Conservation (phyloP, 176 grass and related monocot species). For the Carex cristatella region DNA sequence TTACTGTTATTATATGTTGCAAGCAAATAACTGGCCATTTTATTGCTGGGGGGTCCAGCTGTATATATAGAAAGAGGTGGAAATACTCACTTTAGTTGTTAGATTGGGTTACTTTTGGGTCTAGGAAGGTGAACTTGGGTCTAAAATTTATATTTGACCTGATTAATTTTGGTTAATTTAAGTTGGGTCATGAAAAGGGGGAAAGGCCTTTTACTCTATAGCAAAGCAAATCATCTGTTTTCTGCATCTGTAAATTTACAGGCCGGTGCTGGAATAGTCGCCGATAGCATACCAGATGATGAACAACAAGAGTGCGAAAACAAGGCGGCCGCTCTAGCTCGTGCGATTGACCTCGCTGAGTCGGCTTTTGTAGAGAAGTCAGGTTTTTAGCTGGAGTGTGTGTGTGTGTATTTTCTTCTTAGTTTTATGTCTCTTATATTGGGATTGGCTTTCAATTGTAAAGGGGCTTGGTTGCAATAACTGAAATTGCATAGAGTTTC, state of each 20-base stretch:
- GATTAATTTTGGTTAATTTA: neutral
- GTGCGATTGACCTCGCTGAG: constrained; percentile 86
- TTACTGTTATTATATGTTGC: neutral
- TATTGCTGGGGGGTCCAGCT: neutral
- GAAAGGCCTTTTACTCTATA: neutral
- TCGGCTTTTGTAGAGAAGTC: constrained; percentile 66
- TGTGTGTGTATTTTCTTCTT: neutral
- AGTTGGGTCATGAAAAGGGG: neutral
- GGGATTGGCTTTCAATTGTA: neutral
- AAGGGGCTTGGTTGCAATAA: neutral
- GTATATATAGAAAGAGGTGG: neutral
- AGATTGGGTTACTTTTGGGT: neutral
- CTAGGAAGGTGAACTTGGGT: neutral
- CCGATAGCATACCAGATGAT: constrained; percentile 82
- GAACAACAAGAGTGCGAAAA: constrained; percentile 88
- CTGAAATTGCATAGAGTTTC: neutral
- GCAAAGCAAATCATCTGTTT: neutral
- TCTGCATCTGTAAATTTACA: neutral
- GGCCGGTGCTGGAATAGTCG: constrained; percentile 81
- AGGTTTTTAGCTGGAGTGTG: neutral
- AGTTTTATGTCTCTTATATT: neutral
- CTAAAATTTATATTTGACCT: neutral
- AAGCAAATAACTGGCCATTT: neutral
- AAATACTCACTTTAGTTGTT: neutral
- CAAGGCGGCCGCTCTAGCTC: constrained; percentile 73